Conservation (phyloP, 2,329 filamentous ascomycete genomes). For the Penicillium decumbens region DNA sequence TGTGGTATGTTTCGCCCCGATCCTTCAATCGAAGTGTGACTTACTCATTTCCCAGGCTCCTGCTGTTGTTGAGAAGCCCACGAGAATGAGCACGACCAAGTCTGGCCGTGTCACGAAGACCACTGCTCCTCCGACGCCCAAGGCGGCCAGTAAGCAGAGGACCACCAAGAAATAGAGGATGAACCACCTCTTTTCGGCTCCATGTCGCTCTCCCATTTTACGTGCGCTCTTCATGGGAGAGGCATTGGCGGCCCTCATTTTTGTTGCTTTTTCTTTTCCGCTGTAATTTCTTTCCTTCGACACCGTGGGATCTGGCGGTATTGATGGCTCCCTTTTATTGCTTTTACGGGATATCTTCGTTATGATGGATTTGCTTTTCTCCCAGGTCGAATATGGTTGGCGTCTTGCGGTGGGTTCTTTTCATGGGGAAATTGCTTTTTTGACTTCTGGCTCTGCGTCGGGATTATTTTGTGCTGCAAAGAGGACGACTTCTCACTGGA, state of each 20-base stretch:
- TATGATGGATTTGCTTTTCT: constrained; percentile 19
- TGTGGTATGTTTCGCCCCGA: constrained; percentile 28
- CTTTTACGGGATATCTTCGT: constrained; percentile 13
- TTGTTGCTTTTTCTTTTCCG: constrained; percentile 21
- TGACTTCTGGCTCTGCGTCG: constrained; percentile 12
- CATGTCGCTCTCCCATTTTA: constrained; percentile 19
- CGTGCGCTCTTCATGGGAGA: constrained; percentile 24
- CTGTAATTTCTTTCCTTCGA: constrained; percentile 28
- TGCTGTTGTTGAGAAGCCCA: constrained; percentile 64
- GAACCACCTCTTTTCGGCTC: constrained; percentile 17
- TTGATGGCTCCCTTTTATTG: constrained; percentile 16
- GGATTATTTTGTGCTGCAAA: background rate
- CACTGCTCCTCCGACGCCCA: constrained; percentile 44
- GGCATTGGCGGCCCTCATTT: background rate
- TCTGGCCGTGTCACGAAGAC: constrained; percentile 76
- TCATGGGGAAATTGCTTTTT: constrained; percentile 27
- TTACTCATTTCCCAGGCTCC: constrained; percentile 50
- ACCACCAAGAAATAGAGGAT: constrained; percentile 40
- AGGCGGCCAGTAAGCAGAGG: constrained; percentile 47
- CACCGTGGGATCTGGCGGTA: constrained; percentile 27
- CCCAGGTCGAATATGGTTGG: constrained; percentile 30
- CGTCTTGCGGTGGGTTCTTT: constrained; percentile 36
- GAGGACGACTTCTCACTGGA: constrained; percentile 9
- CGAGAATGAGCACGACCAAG: constrained; percentile 75
- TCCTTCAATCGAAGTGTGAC: background rate